Evolutionary conservation across 768 basidiomycete genomes (phyloP).

Genomic region (Rhodotorula babjevae): DNA sequence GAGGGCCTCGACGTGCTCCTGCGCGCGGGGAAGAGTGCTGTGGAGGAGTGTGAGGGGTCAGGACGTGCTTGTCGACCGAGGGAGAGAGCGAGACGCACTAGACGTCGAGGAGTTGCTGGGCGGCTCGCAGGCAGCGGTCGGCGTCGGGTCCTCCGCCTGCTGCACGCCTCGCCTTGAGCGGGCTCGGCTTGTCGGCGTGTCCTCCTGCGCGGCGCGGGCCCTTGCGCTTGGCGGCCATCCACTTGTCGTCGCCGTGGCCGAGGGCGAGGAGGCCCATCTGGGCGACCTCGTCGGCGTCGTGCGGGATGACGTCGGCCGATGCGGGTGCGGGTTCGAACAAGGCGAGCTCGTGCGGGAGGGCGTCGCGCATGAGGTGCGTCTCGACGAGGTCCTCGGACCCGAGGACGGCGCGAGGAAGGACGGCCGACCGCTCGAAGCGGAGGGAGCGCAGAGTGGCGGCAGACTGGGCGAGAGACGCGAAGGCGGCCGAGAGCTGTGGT

Average conservation of each 20-base stretch:
- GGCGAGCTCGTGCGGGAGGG: constrained; percentile 31
- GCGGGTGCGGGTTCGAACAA: constrained; percentile 23
- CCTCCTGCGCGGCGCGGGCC: constrained; percentile 23
- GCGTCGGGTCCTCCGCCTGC: constrained; percentile 21
- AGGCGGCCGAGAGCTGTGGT: not conserved
- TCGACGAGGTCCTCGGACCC: constrained; percentile 27
- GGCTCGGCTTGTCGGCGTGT: constrained; percentile 10
- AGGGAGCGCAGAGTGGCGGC: constrained; percentile 18
- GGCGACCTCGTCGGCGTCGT: not conserved
- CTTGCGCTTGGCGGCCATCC: constrained; percentile 26
- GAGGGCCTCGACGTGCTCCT: constrained; percentile 37
- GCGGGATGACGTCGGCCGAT: not conserved
- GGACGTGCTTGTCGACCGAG: not conserved
- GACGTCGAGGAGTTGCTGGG: constrained; percentile 36
- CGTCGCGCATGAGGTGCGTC: constrained; percentile 33
- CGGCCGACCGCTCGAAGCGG: constrained; percentile 9
- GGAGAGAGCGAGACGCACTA: constrained; percentile 26
- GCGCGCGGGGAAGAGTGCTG: constrained; percentile 36
- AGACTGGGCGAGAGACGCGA: constrained; percentile 11
- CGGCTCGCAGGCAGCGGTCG: constrained; percentile 32
- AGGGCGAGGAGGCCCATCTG: not conserved
- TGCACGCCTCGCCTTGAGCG: constrained; percentile 14
- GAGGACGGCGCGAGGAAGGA: constrained; percentile 31
- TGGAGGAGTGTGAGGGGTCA: too few species aligned
- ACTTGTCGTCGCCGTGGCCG: not conserved